phyloP scores from a whole-genome alignment of 2,329 filamentous ascomycete genomes.

The Phoma herbarum region DNA sequence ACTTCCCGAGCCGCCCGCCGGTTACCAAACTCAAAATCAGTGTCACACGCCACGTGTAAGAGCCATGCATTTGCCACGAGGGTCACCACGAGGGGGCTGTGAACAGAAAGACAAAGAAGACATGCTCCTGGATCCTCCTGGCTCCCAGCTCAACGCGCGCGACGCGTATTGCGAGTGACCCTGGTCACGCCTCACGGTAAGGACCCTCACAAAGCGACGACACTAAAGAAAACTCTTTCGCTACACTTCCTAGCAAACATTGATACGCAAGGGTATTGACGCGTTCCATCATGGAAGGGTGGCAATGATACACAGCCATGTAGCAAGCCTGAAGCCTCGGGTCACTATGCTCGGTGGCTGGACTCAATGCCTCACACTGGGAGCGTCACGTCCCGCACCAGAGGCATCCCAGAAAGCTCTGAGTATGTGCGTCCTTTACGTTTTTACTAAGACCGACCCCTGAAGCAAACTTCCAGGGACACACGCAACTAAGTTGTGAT shows the following conservation, averaged over 20 bases:
- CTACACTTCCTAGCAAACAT: background rate
- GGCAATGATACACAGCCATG: background rate
- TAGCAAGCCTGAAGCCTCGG: background rate
- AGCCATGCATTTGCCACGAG: slow-evolving; percentile 3
- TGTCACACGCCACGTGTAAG: background rate
- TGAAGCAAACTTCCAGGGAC: background rate
- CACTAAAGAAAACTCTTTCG: slow-evolving; percentile 1
- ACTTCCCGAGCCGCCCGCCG: background rate
- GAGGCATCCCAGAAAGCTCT: background rate
- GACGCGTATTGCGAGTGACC: background rate
- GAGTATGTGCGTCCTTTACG: background rate
- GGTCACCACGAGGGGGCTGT: background rate
- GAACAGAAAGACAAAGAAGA: background rate
- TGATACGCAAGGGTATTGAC: background rate
- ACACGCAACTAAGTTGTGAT: background rate
- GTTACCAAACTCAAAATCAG: background rate
- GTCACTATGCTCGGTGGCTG: background rate
- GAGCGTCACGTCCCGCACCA: background rate
- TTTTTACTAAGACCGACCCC: background rate
- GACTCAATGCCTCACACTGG: background rate
- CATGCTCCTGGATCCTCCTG: background rate
- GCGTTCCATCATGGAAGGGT: background rate
- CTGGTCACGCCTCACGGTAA: background rate
- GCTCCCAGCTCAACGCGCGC: background rate
- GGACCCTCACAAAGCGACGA: background rate